A percentile compares a stretch with the other conserved stretches of the same genome.
phyloP scores from a whole-genome alignment of 371 early-diverging fungal species.

The Furculomyces boomerangus region DNA sequence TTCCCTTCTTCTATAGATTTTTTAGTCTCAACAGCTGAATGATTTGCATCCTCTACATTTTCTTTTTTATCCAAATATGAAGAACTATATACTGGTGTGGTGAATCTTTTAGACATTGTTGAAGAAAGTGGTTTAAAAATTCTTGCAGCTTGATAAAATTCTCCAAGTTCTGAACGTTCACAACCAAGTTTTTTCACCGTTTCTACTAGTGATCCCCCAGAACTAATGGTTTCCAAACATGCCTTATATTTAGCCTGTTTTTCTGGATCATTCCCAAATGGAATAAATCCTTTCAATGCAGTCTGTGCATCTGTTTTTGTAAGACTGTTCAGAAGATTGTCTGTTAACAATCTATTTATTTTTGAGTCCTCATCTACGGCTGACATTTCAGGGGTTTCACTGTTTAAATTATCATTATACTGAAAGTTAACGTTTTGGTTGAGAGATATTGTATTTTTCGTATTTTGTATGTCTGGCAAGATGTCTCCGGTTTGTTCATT shows the following conservation, averaged over 20 bases:
- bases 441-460: too few species aligned
- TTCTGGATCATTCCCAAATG: conserved; percentile 48
- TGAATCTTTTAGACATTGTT: conserved; percentile 67
- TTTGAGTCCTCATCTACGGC: too few species aligned
- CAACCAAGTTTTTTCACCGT: conserved; percentile 31
- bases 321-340: not conserved
- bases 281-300: conserved; percentile 71
- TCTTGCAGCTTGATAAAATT: conserved; percentile 65
- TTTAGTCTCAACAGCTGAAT: not conserved
- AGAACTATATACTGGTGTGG: conserved; percentile 26
- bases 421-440: too few species aligned
- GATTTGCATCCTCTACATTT: not conserved
- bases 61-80: conserved; percentile 3
- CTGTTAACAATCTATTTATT: not conserved
- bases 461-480: too few species aligned
- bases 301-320: conserved; percentile 14
- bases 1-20: not conserved
- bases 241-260: conserved; percentile 64
- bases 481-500: too few species aligned
- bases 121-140: conserved; percentile 57
- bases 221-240: conserved; percentile 30
- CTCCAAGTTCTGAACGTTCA: conserved; percentile 35
- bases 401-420: too few species aligned
- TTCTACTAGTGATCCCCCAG: not conserved
- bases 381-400: too few species aligned